These are phyloP conservation scores for Sphaerosporella brunnea DNA, from an alignment of 495 filamentous ascomycete species.

Conservation along the genomic window DNA sequence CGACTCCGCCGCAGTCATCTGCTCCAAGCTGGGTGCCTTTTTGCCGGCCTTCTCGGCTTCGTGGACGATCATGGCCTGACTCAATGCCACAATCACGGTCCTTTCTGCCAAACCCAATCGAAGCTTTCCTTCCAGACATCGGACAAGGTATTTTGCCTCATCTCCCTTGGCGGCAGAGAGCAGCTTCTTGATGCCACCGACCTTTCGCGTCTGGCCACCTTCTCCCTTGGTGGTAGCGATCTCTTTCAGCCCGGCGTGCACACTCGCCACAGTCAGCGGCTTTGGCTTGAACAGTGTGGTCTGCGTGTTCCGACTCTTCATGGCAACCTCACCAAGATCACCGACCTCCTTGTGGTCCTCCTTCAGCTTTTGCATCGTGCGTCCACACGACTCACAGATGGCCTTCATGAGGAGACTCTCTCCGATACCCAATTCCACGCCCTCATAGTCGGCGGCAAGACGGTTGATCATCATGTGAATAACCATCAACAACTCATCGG, in stretches of 20 bases:
- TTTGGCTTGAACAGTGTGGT: conserved; percentile 97
- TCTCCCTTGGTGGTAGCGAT: conserved; percentile 78
- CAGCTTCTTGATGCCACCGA: conserved; percentile 86
- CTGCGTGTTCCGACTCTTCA: conserved; percentile 84
- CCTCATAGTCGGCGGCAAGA: conserved; percentile 86
- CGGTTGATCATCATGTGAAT: conserved; percentile 96
- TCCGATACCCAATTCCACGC: conserved; percentile 89
- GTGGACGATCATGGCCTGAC: conserved; percentile 72
- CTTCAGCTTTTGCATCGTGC: conserved; percentile 73
- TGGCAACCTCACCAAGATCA: conserved; percentile 82
- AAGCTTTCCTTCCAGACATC: conserved; percentile 86
- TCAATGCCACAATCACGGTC: conserved; percentile 72
- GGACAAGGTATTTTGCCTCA: conserved; percentile 82
- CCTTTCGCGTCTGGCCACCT: conserved; percentile 76
- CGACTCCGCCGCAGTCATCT: conserved; percentile 65
- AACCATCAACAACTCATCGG: conserved; percentile 68
- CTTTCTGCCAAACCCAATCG: conserved; percentile 81
- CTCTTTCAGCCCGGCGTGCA: conserved; percentile 71
- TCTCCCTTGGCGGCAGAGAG: conserved; percentile 84
- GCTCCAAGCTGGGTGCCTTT: conserved; percentile 46
- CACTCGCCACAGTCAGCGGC: conserved; percentile 64
- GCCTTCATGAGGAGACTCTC: conserved; percentile 98
- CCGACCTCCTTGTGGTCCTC: conserved; percentile 89
- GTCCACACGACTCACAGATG: conserved; percentile 83
- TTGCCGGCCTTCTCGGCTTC: conserved; percentile 50